Percentiles rank a stretch among this genome's conserved stretches.
Conservation (phyloP, 2,329 filamentous ascomycete genomes). For the Rutstroemia sydowiana region DNA sequence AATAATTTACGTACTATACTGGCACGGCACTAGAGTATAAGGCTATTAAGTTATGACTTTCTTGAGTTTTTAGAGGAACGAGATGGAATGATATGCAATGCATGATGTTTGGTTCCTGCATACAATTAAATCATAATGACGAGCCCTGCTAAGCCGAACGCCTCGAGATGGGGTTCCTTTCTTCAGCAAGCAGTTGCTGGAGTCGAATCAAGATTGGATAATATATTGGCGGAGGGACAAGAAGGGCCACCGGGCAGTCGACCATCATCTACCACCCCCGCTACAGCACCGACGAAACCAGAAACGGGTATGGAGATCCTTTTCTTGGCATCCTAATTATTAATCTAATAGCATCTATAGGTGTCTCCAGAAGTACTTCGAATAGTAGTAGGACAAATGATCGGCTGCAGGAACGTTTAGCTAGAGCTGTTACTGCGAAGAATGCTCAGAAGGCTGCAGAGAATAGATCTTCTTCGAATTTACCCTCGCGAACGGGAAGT, state of each 20-base stretch:
- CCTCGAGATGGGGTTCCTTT: conserved; percentile 69
- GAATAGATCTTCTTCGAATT: conserved; percentile 41
- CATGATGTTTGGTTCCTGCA: conserved; percentile 8
- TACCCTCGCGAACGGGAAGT: conserved; percentile 45
- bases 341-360: conserved; percentile 25
- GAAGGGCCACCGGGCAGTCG: conserved; percentile 30
- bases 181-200: conserved; percentile 87
- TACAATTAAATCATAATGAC: conserved; percentile 22
- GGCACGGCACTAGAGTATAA: background rate
- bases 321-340: conserved; percentile 11
- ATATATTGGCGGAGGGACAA: conserved; percentile 76
- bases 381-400: conserved; percentile 62
- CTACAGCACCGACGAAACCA: conserved; percentile 30
- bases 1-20: no score
- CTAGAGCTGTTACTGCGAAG: conserved; percentile 76
- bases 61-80: no score
- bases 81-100: conserved; percentile 12
- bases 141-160: conserved; percentile 33
- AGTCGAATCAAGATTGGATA: conserved; percentile 88
- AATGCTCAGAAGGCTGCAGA: conserved; percentile 39
- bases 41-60: no score
- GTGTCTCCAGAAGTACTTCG: conserved; percentile 56
- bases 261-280: conserved; percentile 33
- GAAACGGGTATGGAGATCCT: conserved; percentile 29
- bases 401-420: conserved; percentile 80